Conservation (phyloP, 2,329 filamentous ascomycete species). For the Domatiomyces catenatus region DNA sequence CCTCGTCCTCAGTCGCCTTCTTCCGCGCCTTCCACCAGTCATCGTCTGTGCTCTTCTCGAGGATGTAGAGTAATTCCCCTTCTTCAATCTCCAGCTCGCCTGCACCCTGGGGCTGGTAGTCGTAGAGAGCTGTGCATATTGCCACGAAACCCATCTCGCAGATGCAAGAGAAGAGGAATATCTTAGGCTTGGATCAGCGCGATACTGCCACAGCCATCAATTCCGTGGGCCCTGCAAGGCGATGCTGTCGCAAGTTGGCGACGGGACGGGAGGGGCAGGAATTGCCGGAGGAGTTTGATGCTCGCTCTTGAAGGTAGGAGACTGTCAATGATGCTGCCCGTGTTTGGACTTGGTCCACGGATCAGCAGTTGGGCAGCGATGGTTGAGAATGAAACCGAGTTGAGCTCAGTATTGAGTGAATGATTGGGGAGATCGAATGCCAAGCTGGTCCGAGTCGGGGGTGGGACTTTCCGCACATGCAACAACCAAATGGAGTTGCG, state of each 20-base stretch:
- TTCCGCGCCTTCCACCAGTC: slow-evolving; percentile 97
- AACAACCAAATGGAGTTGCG: too few relatives aligned
- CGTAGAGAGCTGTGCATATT: slow-evolving; percentile 80
- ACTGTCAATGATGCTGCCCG: background rate
- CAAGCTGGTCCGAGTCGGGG: background rate
- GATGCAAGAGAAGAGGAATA: background rate
- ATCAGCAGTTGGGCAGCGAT: background rate
- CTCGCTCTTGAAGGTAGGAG: background rate
- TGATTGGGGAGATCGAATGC: background rate
- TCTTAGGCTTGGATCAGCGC: background rate
- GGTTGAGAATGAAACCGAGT: background rate
- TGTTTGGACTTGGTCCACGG: background rate
- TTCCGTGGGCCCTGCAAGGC: background rate
- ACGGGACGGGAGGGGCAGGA: background rate
- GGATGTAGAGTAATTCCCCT: slow-evolving; percentile 74
- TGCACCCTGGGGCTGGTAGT: slow-evolving; percentile 75
- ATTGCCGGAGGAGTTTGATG: background rate
- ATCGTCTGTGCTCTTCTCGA: slow-evolving; percentile 64
- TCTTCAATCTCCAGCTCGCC: slow-evolving; percentile 74
- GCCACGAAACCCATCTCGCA: slow-evolving; percentile 72
- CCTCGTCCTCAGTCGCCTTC: slow-evolving; percentile 65
- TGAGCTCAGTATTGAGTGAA: background rate
- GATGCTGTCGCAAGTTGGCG: background rate
- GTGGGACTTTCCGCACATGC: background rate
- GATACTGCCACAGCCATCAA: background rate